Base-by-base conservation (phyloP, 805 yeast genomes). In the Cyberlindnera lachancei region DNA sequence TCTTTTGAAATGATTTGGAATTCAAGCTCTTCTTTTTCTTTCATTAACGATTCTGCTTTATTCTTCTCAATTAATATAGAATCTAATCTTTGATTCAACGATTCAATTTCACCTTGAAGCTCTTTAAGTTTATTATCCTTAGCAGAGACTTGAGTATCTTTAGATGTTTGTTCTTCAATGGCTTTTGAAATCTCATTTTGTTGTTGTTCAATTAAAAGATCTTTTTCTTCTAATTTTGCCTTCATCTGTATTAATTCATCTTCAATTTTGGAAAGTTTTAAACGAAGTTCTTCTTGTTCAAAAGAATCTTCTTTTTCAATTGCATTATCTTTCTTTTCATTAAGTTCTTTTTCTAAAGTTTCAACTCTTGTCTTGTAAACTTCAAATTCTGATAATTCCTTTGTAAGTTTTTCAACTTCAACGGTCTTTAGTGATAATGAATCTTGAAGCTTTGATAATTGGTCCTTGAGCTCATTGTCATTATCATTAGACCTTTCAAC, bases 171-270 rank as follows among this genome's bases (percentile, higher is more conserved):
- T n/a, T n/a, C n/a, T n/a, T n/a, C n/a, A n/a, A n/a, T n/a, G 18
- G 15, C 22, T 6, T 19, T 5, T 7, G 27, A 20, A 11, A 27
- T 26, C n/a, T 27, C 25, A 13, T 32, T 25, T 22, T 24, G 19
- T 12, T 30, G 32, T 17, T 32, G 33, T 7, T 29, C 16, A 15
- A 39, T 21, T 14, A 31, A 29, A 10, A 23, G 14, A 3, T 36
- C 37, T 15, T 27, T 34, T 21, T 33, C 42, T 5, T 17, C 25
- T 10, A 33, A 14, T 13, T 17, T 23, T 11, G 25, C 31, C 18
- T 36, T 23, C 30, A 36, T n/a, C 13, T 26, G 16, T 2, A 36
- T 22, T 3, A 34, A 15, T 15, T 32, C 22, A 12, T 22, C 22
- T 25, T 34, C 27, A 20, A 34, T 33, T 12, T 13, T 15, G 7